Evolutionary conservation across 1,284 basidiomycete species (phyloP).

Genomic region (Ustilago hordei): DNA sequence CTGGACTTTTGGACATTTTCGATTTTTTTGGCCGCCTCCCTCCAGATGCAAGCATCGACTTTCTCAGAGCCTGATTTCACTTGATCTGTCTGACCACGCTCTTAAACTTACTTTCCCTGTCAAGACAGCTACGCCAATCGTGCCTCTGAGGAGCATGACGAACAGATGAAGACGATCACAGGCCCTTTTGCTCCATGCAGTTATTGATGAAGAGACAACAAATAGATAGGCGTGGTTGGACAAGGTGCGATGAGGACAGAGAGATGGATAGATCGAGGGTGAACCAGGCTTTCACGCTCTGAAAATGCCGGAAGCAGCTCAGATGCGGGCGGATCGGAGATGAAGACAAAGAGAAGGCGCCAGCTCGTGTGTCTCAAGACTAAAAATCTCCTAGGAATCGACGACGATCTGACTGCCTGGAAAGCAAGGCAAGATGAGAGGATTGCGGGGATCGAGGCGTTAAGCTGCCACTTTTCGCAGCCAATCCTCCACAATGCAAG

Average conservation of each 20-base stretch:
- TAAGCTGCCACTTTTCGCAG: slow-evolving; percentile 2
- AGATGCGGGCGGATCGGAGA: slow-evolving; percentile 41
- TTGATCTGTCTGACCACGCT: neutral
- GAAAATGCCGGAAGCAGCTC: slow-evolving; percentile 12
- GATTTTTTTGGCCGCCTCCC: neutral
- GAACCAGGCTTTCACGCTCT: slow-evolving; percentile 39
- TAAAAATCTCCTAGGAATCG: neutral
- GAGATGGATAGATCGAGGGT: neutral
- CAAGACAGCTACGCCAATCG: neutral
- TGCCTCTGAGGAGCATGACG: neutral
- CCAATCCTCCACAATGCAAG: slow-evolving; percentile 4
- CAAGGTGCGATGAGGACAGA: neutral
- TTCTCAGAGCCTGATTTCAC: slow-evolving; percentile 3
- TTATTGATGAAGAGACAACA: neutral
- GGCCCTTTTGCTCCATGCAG: neutral
- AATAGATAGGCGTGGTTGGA: neutral
- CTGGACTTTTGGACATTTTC: too few relatives aligned
- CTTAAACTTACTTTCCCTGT: neutral
- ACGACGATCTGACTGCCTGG: slow-evolving; percentile 2
- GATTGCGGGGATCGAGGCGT: slow-evolving; percentile 42
- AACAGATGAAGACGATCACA: neutral
- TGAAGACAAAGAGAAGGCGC: slow-evolving; percentile 3
- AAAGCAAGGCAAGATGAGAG: neutral
- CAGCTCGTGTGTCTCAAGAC: neutral
- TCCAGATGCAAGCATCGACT: neutral